Conservation (phyloP, 257 asterid species). For the Buddleja alternifolia region DNA sequence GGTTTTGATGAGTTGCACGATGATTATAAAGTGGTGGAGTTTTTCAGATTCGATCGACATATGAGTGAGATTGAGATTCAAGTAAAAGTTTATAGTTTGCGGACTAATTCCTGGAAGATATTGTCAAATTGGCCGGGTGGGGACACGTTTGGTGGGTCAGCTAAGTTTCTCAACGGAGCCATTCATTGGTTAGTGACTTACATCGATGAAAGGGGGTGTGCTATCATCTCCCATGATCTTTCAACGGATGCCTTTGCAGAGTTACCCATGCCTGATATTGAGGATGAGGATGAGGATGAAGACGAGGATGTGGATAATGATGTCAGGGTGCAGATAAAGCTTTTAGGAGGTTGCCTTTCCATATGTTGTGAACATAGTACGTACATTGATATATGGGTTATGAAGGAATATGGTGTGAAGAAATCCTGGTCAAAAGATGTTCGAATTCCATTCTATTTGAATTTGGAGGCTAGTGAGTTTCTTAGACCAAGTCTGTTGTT, state of each 20-base stretch:
- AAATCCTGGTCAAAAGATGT: no score
- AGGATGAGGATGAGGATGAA: slow-evolving; percentile 22
- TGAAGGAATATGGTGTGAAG: slow-evolving; percentile 36
- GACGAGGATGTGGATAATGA: not conserved
- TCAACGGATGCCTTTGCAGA: no score
- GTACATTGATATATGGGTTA: slow-evolving; percentile 31
- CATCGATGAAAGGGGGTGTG: no score
- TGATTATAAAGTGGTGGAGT: no score
- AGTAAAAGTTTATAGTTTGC: slow-evolving; percentile 33
- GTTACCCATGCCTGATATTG: no score
- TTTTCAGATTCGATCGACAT: not conserved
- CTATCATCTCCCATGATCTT: no score
- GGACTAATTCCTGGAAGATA: no score
- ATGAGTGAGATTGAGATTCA: not conserved
- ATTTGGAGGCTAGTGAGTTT: slow-evolving; percentile 10
- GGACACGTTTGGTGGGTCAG: no score
- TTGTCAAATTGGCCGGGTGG: no score
- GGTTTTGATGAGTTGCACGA: no score
- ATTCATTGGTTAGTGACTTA: no score
- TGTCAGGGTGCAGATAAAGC: slow-evolving; percentile 7
- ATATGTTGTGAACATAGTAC: slow-evolving; percentile 12
- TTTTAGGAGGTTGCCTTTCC: slow-evolving; percentile 24
- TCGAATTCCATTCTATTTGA: slow-evolving; percentile 21
- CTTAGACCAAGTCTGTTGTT: slow-evolving; percentile 13
- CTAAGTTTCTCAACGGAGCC: no score